These are phyloP conservation scores for Larix kaempferi DNA, from an alignment of 75 land plant species.

Conservation along the genomic window DNA sequence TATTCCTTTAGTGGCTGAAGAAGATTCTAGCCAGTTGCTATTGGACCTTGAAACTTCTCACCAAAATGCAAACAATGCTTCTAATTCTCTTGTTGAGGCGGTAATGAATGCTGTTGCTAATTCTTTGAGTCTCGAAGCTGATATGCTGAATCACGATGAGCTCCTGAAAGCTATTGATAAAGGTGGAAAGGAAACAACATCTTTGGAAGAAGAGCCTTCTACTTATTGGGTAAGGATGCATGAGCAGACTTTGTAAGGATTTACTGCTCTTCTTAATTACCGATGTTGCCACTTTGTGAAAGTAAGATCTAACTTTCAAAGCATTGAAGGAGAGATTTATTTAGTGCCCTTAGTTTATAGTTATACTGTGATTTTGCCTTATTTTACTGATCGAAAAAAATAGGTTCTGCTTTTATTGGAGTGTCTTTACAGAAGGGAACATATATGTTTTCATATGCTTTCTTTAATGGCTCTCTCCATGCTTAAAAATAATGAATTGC, in stretches of 20 bases:
- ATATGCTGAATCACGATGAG: slow-evolving; percentile 26
- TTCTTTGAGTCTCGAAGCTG: slow-evolving; percentile 18
- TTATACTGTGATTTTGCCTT: not conserved
- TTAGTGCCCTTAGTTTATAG: not conserved
- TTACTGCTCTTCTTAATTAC: not conserved
- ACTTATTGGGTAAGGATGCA: slow-evolving; percentile 58
- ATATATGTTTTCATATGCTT: not conserved
- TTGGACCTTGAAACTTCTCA: slow-evolving; percentile 12
- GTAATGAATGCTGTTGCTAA: slow-evolving; percentile 43
- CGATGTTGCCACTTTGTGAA: not conserved
- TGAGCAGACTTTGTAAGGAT: not conserved
- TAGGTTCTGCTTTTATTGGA: not conserved
- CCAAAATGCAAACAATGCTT: not conserved
- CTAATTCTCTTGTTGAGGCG: slow-evolving; percentile 31
- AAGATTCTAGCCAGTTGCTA: slow-evolving; percentile 62
- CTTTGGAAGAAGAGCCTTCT: slow-evolving; percentile 34
- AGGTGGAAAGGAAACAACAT: slow-evolving; percentile 48
- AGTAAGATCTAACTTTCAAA: slow-evolving; percentile 2
- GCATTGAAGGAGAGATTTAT: not conserved
- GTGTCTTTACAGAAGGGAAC: not conserved
- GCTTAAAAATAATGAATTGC: not conserved
- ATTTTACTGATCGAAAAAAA: not conserved
- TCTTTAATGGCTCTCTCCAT: not conserved
- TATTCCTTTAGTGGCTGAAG: slow-evolving; percentile 90
- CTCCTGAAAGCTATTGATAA: slow-evolving; percentile 80